Base-by-base conservation (phyloP, 352 stramenopile genomes). In the Phytophthora kernoviae region DNA sequence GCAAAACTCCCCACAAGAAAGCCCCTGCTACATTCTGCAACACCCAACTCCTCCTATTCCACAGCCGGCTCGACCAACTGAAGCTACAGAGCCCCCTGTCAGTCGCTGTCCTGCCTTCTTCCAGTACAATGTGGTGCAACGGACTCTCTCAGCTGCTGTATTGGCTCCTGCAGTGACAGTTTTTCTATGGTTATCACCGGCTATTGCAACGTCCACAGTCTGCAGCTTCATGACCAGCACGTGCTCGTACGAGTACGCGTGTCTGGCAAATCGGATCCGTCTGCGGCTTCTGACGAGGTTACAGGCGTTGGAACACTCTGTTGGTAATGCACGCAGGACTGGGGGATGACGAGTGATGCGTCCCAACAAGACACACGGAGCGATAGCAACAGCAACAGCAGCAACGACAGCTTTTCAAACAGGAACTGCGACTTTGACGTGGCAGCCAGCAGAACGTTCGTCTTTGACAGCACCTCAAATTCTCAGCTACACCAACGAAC, bases 231-330 rank as follows among this genome's bases (percentile, higher is more conserved):
- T 91, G 40, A 81, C 68, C 43, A 87, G 71, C 39, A 69, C 79
- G 0, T 89, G 77, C 58, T 82, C 66, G 37, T 93, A 88, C 67
- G 84, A 93, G 63, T 93, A 87, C 60, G 67, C 84, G 51, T 93
- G 81, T 64, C 69, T 93, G 30, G 68, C 81, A 1, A 76, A 87
- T 50, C 66, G 84, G 43, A 91, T 93, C 45, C 77, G 85, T 12
- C 54, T 75, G 43, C 65, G 78, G 2, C 30, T 90, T 9, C 53
- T 90, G 11, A 65, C 68, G 15, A 44, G 54, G 39, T 55, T 84
- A 7, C 48, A 64, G 4, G 51, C 62, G 1, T 40, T 77, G 20
- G 70, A 82, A 42, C 50, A 36, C 40, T 67, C 59, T 7, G 34
- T 55, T 15, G 20, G n/a, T 17, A 54, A 18, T 24, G 42, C 27